Conservation (phyloP, 129 eudicot species). For the Smallanthus sonchifolius region DNA sequence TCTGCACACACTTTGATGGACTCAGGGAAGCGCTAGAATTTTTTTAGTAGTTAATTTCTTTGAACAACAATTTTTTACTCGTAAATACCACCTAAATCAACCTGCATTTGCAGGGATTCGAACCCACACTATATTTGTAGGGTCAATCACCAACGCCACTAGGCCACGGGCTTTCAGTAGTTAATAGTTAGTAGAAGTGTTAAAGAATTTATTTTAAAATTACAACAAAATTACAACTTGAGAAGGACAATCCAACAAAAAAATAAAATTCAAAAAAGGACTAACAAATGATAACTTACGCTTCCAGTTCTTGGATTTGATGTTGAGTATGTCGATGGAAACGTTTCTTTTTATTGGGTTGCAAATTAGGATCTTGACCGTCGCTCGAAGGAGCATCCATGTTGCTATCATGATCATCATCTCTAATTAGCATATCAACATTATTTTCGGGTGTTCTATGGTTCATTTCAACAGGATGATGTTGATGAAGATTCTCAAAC, state of each 20-base stretch:
- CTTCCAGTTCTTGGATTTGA: constrained; percentile 91
- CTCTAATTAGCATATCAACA: constrained; percentile 57
- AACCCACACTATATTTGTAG: too few relatives aligned
- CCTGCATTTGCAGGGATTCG: too few relatives aligned
- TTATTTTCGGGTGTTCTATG: constrained; percentile 59
- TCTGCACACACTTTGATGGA: too few relatives aligned
- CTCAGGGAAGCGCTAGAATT: too few relatives aligned
- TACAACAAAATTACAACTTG: not conserved
- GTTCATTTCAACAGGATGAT: constrained; percentile 54
- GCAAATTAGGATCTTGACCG: constrained; percentile 89
- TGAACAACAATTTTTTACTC: too few relatives aligned
- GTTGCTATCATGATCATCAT: constrained; percentile 80
- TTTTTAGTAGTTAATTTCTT: too few relatives aligned
- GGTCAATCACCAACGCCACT: too few relatives aligned
- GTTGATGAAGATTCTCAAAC: constrained; percentile 64
- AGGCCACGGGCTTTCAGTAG: too few relatives aligned
- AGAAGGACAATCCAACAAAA: not conserved
- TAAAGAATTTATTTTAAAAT: not conserved
- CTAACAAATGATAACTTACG: constrained; percentile 36
- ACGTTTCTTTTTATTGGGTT: constrained; percentile 80
- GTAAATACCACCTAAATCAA: too few relatives aligned
- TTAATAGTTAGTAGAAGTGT: not conserved
- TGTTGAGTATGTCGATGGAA: constrained; percentile 97
- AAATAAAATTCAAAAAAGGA: not conserved
- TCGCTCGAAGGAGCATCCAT: constrained; percentile 81